phyloP scores from a whole-genome alignment of 2,329 filamentous ascomycete species.

The Aspergillus unguis region DNA sequence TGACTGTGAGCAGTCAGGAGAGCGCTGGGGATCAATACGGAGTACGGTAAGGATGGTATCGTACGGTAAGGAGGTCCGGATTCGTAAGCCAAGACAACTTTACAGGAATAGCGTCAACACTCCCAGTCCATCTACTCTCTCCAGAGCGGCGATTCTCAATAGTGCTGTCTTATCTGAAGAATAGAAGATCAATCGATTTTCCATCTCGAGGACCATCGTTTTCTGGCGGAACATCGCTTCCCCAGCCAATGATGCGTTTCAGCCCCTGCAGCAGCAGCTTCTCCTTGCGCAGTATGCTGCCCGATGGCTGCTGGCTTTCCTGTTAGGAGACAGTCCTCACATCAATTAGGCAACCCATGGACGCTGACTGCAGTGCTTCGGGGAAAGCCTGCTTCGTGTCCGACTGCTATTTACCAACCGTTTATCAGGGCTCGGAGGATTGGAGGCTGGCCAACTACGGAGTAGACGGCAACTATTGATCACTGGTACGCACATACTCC shows the following conservation, averaged over 20 bases:
- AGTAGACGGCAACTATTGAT: neutral
- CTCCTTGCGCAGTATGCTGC: conserved; percentile 9
- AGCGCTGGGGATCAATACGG: too few relatives aligned
- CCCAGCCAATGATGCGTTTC: neutral
- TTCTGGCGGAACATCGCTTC: neutral
- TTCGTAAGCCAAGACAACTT: neutral
- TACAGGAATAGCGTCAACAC: too few relatives aligned
- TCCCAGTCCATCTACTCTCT: too few relatives aligned
- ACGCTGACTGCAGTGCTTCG: neutral
- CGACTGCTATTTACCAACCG: neutral
- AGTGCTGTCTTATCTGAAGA: too few relatives aligned
- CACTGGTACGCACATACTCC: neutral
- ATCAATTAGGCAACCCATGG: neutral
- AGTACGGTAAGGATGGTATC: neutral
- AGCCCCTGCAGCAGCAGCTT: conserved; percentile 11
- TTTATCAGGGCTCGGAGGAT: neutral
- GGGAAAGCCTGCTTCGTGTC: conserved; percentile 3
- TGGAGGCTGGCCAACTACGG: neutral
- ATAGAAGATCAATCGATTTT: neutral
- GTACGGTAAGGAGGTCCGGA: neutral
- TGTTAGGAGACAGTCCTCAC: conserved; percentile 5
- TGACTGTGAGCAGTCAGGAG: neutral
- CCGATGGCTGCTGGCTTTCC: conserved; percentile 7
- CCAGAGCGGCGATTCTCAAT: too few relatives aligned
- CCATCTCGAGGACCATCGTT: neutral